Percentiles rank a stretch among this genome's conserved stretches.
Conservation (phyloP, 2,329 filamentous ascomycete genomes). For the Fusarium drepaniforme region DNA sequence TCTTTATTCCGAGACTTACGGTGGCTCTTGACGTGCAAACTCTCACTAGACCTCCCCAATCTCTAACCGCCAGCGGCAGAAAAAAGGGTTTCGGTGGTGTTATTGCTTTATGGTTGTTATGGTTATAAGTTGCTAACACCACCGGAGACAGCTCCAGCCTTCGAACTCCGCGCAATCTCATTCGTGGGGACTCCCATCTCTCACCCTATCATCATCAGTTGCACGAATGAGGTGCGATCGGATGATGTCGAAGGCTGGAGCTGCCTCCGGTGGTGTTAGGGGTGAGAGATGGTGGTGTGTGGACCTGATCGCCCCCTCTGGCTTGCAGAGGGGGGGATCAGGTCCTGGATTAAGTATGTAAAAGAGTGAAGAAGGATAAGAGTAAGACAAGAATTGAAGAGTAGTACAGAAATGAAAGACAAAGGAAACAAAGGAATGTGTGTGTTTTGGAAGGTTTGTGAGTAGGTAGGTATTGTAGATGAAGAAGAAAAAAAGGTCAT, state of each 20-base stretch:
- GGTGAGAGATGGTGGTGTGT: neutral
- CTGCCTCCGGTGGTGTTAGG: conserved; percentile 1
- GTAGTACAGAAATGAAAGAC: neutral
- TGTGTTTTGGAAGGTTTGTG: neutral
- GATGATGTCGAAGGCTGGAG: neutral
- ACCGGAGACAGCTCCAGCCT: neutral
- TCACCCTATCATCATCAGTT: neutral
- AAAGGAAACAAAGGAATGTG: neutral
- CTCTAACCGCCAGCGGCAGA: neutral
- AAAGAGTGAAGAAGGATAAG: neutral
- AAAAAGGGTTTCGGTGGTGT: neutral
- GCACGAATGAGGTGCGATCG: neutral
- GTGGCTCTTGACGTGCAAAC: neutral
- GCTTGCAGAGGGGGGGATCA: neutral
- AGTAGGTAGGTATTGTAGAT: neutral
- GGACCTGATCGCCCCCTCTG: neutral
- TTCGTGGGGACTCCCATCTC: neutral
- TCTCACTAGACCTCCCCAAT: neutral
- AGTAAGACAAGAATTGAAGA: neutral
- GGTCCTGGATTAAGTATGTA: neutral
- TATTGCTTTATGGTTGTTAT: neutral
- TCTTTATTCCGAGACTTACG: neutral
- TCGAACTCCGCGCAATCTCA: neutral
- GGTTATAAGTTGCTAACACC: conserved; percentile 4
- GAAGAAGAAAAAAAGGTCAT: neutral